Percentiles rank a stretch among this genome's conserved stretches.
Conservation (phyloP, 495 filamentous ascomycete genomes). For the Tuber melanosporum region DNA sequence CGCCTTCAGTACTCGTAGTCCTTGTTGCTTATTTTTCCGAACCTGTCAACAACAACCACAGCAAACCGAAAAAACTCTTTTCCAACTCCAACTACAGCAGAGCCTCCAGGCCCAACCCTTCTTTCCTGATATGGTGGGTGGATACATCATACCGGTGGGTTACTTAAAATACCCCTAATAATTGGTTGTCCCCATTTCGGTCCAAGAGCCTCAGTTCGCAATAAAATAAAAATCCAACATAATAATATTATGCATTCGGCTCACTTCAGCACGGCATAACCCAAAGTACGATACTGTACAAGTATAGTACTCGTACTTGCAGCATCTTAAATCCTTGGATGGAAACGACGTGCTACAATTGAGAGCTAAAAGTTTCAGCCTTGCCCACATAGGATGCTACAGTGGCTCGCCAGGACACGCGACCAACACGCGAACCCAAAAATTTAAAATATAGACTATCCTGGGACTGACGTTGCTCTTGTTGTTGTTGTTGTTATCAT, state of each 20-base stretch:
- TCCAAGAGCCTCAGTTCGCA: not conserved
- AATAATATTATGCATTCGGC: not conserved
- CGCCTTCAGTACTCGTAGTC: not conserved
- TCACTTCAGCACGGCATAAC: not conserved
- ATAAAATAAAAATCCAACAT: not conserved
- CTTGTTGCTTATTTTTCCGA: not conserved
- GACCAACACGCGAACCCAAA: not conserved
- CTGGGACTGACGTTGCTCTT: not conserved
- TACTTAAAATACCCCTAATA: not conserved
- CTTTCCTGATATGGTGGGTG: not conserved
- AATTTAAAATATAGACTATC: not conserved
- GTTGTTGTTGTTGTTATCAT: not conserved
- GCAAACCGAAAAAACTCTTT: not conserved
- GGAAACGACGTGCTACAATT: not conserved
- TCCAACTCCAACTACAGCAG: not conserved
- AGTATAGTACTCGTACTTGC: too few relatives aligned
- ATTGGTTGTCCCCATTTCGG: not conserved
- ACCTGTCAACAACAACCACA: slow-evolving; percentile 2
- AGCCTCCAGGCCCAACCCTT: not conserved
- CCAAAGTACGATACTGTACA: not conserved
- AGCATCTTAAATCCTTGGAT: not conserved
- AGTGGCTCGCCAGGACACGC: slow-evolving; percentile 1
- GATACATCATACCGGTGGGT: not conserved
- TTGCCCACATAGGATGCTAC: not conserved
- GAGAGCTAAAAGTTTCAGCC: not conserved